Evolutionary conservation across 345 rosid genomes (phyloP), one percentile per base, ranked within the genome.

Genomic region (Gossypium australe): DNA sequence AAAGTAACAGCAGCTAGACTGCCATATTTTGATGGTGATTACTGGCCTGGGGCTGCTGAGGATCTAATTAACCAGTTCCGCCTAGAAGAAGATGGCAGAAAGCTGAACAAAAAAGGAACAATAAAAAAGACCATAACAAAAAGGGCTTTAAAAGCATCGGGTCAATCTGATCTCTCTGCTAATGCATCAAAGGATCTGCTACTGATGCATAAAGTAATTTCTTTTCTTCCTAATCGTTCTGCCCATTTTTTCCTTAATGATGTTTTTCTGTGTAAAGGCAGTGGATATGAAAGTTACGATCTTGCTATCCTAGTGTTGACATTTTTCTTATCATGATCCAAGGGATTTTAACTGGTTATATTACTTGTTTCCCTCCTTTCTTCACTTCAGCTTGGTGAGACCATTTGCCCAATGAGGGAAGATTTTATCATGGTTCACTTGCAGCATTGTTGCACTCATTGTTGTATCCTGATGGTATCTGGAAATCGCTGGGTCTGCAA

Each of bases 1-100:
- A 93, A 89, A 86, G 94, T 93, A 70, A 96, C 99, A 17, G 99
- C 99, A 41, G 92, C 98, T 57, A 93, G 99, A 85, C 86, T 96
- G 66, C 99, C 99, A 48, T 96, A 96, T 85, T 96, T 96, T 77
- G 99, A 96, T 79, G 99, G 99, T 79, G 98, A 96, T 85, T 96
- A 96, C 79, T 96, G 99, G 99, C 98, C 99, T 63, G 99, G 98
- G 80, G 99, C 98, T 67, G 98, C 99, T 2, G 98, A 96, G 85
- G 98, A 96, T 80, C 82, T 96, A 67, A 90, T 96, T 75, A 83
- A 83, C 81, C 98, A 90, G 87, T 82, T 96, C 79, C 86, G 90
- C 65, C 97, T 89, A 81, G 98, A 96, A 63, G 97, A 93, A 81
- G 98, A 96, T 85, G 98, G 97, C 64, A 86, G 93, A 87, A 95